Percentiles rank a stretch among this genome's conserved stretches.
phyloP scores from a whole-genome alignment of 116 monocot genomes.

The Trichopus zeylanicus region DNA sequence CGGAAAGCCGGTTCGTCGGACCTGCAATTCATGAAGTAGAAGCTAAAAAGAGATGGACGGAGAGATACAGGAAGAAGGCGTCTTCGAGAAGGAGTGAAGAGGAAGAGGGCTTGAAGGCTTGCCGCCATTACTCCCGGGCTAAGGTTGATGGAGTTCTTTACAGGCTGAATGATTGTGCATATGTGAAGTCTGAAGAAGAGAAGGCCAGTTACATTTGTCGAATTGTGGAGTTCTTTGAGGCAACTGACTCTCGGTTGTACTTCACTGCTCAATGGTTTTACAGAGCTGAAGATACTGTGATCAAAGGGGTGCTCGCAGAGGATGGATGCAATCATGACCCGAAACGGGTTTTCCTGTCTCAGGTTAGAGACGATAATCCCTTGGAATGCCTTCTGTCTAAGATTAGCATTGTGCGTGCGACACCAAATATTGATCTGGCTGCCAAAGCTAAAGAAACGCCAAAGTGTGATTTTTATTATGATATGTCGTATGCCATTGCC shows the following conservation, averaged over 20 bases:
- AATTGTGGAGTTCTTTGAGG: conserved; percentile 50
- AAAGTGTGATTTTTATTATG: conserved; percentile 53
- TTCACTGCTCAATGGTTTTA: conserved; percentile 63
- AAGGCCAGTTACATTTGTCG: conserved; percentile 37
- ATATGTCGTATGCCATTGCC: conserved; percentile 52
- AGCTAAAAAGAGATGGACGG: conserved; percentile 21
- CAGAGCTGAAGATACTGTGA: conserved; percentile 53
- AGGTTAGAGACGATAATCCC: conserved; percentile 38
- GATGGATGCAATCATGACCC: too few species aligned
- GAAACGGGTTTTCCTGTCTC: conserved; percentile 47
- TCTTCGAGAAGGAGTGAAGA: conserved; percentile 2
- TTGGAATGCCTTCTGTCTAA: conserved; percentile 43
- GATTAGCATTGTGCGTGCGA: conserved; percentile 23
- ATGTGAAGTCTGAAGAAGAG: conserved; percentile 43
- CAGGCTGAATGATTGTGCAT: conserved; percentile 20
- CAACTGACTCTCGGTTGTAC: conserved; percentile 16
- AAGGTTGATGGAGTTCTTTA: conserved; percentile 18
- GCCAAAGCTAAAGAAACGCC: conserved; percentile 20
- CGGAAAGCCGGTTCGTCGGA: conserved; percentile 11
- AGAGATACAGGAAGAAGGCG: conserved; percentile 22
- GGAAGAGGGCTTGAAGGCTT: conserved; percentile 5
- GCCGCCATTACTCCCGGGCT: conserved; percentile 21
- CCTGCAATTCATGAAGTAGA: conserved; percentile 10
- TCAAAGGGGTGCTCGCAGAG: too few species aligned
- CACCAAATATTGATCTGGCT: conserved; percentile 20